Base-by-base conservation (phyloP, 768 basidiomycete genomes). In the Boletellus ananas region DNA sequence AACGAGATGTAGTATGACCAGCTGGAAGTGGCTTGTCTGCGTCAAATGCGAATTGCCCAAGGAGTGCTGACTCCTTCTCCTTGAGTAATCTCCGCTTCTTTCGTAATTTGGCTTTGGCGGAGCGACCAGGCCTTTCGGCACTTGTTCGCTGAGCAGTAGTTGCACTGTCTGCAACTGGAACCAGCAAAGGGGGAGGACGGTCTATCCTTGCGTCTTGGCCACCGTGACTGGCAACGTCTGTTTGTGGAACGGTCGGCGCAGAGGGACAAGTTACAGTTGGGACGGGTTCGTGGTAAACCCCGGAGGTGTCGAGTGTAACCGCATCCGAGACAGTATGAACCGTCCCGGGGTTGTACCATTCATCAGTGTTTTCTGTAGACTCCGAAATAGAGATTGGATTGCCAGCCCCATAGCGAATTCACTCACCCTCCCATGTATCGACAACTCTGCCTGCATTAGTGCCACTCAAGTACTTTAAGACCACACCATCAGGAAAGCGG, bases 351-450 rank as follows among this genome's bases (percentile, higher is more conserved):
- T 53, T 54, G 47, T 56, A 67, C 66, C 67, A 67, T 36, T 67
- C 63, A 40, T 65, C 55, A 20, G 54, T 23, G 33, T 41, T 52
- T 23, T 37, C 59, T 63, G 40, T 35, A 47, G 11, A n/a, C 18
- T 9, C 52, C 14, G 31, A 33, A 25, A 29, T 6, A 18, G 13
- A 47, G 25, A 35, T 60, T 14, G 45, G 25, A 16, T 34, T n/a
- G 5, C 20, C 11, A 35, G 34, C 10, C 38, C 14, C 21, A 31
- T 23, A 37, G 25, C 31, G 33, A 10, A 47, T 34, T 25, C 38
- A 48, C 70, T 56, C 47, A 77, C 77, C 56, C 43, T 61, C 52
- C 72, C 75, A 77, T 18, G 74, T 75, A 55, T 79, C 62, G 9
- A 79, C 44, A 31, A 66, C 41, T 49, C 57, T 47, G 43, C 69